Evolutionary conservation across 1,139 yeast species (phyloP).

Genomic region (Geotrichum reessii): DNA sequence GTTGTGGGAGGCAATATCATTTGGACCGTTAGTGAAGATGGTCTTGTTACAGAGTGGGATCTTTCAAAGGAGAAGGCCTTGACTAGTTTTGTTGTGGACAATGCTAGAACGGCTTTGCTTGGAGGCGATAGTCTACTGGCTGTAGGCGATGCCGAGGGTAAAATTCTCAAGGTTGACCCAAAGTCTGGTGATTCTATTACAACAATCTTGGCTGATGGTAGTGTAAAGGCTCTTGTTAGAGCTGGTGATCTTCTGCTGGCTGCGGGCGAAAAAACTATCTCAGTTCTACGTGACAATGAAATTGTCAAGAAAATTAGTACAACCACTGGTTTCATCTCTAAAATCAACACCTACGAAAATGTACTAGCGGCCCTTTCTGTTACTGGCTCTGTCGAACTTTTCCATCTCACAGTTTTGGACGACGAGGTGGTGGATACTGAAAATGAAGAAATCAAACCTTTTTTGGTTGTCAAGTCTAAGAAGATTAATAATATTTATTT

Average conservation of each 20-base stretch:
- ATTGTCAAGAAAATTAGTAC: not conserved
- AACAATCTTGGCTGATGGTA: not conserved
- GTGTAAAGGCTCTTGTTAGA: not conserved
- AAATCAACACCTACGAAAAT: not conserved
- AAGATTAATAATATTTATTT: conserved; percentile 22
- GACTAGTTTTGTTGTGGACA: not conserved
- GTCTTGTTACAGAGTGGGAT: not conserved
- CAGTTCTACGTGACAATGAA: not conserved
- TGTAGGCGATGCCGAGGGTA: not conserved
- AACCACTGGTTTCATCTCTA: not conserved
- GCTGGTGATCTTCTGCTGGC: not conserved
- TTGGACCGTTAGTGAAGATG: not conserved
- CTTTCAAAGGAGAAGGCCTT: not conserved
- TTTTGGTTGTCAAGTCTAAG: conserved; percentile 23
- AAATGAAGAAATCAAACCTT: conserved; percentile 5
- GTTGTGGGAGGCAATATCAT: not conserved
- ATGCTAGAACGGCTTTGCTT: not conserved
- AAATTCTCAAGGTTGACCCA: not conserved
- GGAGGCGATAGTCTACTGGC: not conserved
- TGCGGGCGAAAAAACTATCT: not conserved
- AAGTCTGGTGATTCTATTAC: not conserved
- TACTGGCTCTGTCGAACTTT: not conserved
- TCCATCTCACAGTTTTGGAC: not conserved
- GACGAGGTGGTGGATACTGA: conserved; percentile 14
- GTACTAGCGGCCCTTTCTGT: not conserved